Evolutionary conservation across 805 yeast species (phyloP).

Genomic region (Nakazawaea ernobii): DNA sequence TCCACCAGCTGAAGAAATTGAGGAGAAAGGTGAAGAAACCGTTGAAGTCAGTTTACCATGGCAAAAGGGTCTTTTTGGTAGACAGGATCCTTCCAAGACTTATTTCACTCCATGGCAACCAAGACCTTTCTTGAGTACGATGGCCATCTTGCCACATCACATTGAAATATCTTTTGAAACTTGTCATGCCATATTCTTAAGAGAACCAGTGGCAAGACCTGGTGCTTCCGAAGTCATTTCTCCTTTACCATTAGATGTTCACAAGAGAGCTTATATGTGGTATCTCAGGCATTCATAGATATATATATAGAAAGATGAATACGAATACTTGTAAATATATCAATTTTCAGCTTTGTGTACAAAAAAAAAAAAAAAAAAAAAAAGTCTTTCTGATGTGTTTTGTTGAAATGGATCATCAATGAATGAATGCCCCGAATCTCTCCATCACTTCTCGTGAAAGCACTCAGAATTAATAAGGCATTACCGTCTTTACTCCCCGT

Average conservation of each 20-base stretch:
- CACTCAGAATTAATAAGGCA: neutral
- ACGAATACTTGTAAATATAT: neutral
- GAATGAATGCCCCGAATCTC: slow-evolving; percentile 7
- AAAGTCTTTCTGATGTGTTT: neutral
- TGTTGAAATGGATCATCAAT: neutral
- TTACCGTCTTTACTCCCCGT: slow-evolving; percentile 23
- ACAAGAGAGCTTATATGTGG: slow-evolving; percentile 93
- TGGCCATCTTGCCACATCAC: slow-evolving; percentile 89
- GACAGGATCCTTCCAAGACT: slow-evolving; percentile 67
- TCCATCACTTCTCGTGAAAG: neutral
- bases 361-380: neutral
- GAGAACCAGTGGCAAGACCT: slow-evolving; percentile 96
- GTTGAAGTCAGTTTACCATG: slow-evolving; percentile 64
- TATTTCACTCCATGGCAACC: slow-evolving; percentile 98
- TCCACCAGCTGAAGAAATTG: slow-evolving; percentile 27
- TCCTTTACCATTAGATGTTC: slow-evolving; percentile 76
- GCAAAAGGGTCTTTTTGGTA: slow-evolving; percentile 78
- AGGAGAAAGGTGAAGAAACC: slow-evolving; percentile 29
- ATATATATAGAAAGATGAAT: neutral
- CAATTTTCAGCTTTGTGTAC: neutral
- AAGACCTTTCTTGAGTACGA: slow-evolving; percentile 87
- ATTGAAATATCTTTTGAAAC: slow-evolving; percentile 85
- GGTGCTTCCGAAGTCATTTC: slow-evolving; percentile 94
- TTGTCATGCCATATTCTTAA: slow-evolving; percentile 92
- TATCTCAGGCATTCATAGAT: slow-evolving; percentile 47